Evolutionary conservation across 2,329 filamentous ascomycete genomes (phyloP).

Genomic region (Claviceps pazoutovae): DNA sequence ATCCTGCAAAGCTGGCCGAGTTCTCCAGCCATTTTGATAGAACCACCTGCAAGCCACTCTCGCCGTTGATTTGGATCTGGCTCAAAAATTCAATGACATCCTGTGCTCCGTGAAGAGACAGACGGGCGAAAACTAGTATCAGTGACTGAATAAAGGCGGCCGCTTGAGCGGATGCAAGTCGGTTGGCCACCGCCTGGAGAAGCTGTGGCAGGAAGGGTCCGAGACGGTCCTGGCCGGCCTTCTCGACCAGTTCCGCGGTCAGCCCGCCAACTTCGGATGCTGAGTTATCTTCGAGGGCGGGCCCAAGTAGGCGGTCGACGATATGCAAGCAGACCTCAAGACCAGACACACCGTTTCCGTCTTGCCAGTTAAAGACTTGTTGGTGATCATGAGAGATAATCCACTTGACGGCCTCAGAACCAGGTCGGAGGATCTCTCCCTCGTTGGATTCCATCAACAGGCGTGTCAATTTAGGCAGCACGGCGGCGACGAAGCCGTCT

Average conservation of each 20-base stretch:
- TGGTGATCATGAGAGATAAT: constrained; percentile 81
- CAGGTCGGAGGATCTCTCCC: constrained; percentile 74
- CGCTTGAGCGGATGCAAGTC: constrained; percentile 68
- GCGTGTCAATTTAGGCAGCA: constrained; percentile 74
- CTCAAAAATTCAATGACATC: constrained; percentile 89
- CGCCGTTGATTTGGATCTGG: constrained; percentile 63
- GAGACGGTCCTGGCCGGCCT: constrained; percentile 79
- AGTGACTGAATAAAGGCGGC: constrained; percentile 90
- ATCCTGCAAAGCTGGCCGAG: constrained; percentile 92
- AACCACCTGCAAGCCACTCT: constrained; percentile 79
- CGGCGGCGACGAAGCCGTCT: constrained; percentile 67
- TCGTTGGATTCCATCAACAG: constrained; percentile 75
- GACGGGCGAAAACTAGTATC: constrained; percentile 84
- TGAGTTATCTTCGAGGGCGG: constrained; percentile 77
- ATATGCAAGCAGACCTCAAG: constrained; percentile 83
- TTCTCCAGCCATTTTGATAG: constrained; percentile 95
- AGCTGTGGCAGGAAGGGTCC: constrained; percentile 84
- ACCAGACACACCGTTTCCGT: constrained; percentile 65
- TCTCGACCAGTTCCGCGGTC: constrained; percentile 88
- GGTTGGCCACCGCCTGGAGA: constrained; percentile 73
- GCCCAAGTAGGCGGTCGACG: constrained; percentile 77
- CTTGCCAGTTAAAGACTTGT: constrained; percentile 78
- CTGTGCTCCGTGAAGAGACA: constrained; percentile 70
- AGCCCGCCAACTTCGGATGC: constrained; percentile 93
- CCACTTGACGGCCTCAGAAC: constrained; percentile 74